phyloP scores from a whole-genome alignment of 2,329 filamentous ascomycete genomes.

The Trichoderma oligosporum region DNA sequence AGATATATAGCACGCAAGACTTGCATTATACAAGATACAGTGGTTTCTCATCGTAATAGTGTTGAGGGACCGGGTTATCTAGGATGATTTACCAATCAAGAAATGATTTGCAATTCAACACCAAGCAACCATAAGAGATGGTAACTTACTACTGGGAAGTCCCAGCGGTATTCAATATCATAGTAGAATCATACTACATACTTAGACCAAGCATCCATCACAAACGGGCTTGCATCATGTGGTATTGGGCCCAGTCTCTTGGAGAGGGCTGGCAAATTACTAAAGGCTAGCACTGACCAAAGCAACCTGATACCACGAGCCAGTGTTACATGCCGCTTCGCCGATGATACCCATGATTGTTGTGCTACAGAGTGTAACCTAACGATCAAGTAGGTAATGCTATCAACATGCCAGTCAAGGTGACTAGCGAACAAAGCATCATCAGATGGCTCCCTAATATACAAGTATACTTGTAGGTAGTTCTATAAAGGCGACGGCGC shows the following conservation, averaged over 20 bases:
- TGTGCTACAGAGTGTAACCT: conserved; percentile 15
- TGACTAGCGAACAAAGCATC: not conserved
- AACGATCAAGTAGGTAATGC: not conserved
- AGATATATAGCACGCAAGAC: too few relatives aligned
- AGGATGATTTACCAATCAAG: not conserved
- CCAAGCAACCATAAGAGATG: not conserved
- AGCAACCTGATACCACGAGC: conserved; percentile 2
- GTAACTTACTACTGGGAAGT: not conserved
- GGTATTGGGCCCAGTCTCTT: not conserved
- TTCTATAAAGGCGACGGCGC: not conserved
- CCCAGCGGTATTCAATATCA: not conserved
- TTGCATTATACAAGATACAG: too few relatives aligned
- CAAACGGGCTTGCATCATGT: not conserved
- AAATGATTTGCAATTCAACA: not conserved
- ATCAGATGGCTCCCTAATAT: not conserved
- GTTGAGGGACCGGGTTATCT: not conserved
- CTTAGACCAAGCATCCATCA: not conserved
- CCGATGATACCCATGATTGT: conserved; percentile 6
- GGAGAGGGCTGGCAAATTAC: not conserved
- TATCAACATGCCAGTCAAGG: not conserved
- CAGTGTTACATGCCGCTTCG: conserved; percentile 17
- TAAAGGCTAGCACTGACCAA: not conserved
- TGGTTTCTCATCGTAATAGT: too few relatives aligned
- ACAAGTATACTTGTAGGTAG: not conserved
- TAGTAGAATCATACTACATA: too few relatives aligned